These are phyloP conservation scores for Sphaerostilbella broomeana DNA, from an alignment of 2,329 filamentous ascomycete genomes.

Conservation along the genomic window DNA sequence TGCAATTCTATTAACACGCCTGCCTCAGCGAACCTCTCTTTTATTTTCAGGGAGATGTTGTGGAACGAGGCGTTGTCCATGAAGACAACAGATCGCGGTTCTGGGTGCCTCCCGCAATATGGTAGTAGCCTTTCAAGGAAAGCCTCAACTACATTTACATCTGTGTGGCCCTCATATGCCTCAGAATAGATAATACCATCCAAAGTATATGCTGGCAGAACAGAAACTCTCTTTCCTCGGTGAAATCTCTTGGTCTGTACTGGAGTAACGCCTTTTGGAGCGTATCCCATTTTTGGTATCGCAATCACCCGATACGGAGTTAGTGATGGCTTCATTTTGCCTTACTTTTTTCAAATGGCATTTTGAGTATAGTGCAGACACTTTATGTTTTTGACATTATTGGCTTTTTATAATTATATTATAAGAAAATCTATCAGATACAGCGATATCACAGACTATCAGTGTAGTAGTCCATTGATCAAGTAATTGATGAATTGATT, in stretches of 20 bases:
- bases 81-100: conserved; percentile 16
- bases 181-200: neutral
- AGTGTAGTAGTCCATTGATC: too few species aligned
- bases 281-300: neutral
- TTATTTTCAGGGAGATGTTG: conserved; percentile 13
- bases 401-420: too few species aligned
- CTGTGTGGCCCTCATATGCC: neutral
- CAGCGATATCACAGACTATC: too few species aligned
- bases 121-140: neutral
- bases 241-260: neutral
- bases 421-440: too few species aligned
- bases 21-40: conserved; percentile 11
- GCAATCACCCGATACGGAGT: too few species aligned
- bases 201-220: neutral
- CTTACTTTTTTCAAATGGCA: too few species aligned
- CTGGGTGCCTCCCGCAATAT: too few species aligned
- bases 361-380: too few species aligned
- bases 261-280: neutral
- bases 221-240: neutral
- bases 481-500: too few species aligned
- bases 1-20: conserved; percentile 15
- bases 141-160: neutral
- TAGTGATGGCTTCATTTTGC: too few species aligned
- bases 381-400: too few species aligned
- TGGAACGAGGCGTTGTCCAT: conserved; percentile 18